These are phyloP conservation scores for Rubia tinctorum DNA, from an alignment of 305 asterid species.

Conservation along the genomic window DNA sequence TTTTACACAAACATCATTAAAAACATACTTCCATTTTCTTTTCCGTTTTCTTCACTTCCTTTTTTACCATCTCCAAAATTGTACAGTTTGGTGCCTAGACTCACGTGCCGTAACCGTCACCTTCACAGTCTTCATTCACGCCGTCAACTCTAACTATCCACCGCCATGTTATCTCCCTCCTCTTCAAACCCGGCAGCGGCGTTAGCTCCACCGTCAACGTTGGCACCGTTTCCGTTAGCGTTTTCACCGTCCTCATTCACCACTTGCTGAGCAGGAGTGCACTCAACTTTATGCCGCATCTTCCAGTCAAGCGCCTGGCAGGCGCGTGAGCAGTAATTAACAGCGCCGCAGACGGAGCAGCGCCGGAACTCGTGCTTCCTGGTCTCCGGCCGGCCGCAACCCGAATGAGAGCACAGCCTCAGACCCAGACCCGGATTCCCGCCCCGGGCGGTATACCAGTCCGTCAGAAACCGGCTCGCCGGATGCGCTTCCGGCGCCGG, in stretches of 20 bases:
- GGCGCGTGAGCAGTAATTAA: conserved; percentile 93
- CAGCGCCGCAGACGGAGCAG: conserved; percentile 88
- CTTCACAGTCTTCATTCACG: conserved; percentile 23
- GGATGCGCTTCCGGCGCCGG: conserved; percentile 79
- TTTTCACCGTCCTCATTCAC: conserved; percentile 47
- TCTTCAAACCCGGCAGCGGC: conserved; percentile 6
- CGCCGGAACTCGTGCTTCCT: conserved; percentile 84
- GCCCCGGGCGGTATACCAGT: conserved; percentile 49
- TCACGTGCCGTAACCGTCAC: conserved; percentile 69
- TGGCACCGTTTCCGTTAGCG: conserved; percentile 25
- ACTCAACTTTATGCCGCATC: conserved; percentile 81
- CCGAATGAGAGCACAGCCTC: conserved; percentile 74
- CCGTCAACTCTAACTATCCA: conserved; percentile 25
- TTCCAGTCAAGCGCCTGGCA: conserved; percentile 99
- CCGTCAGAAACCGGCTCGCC: conserved; percentile 61
- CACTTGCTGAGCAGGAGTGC: conserved; percentile 64
- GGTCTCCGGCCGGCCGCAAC: conserved; percentile 92
- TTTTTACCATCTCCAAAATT: conserved; percentile 9
- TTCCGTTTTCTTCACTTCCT: not conserved
- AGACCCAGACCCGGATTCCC: conserved; percentile 55
- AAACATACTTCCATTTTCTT: not conserved
- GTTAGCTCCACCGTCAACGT: conserved; percentile 23
- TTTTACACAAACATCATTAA: not conserved
- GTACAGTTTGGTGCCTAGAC: conserved; percentile 22
- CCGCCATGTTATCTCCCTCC: conserved; percentile 19